Base-by-base conservation (phyloP, 179 eudicot species). In the Amaranthus tricolor region DNA sequence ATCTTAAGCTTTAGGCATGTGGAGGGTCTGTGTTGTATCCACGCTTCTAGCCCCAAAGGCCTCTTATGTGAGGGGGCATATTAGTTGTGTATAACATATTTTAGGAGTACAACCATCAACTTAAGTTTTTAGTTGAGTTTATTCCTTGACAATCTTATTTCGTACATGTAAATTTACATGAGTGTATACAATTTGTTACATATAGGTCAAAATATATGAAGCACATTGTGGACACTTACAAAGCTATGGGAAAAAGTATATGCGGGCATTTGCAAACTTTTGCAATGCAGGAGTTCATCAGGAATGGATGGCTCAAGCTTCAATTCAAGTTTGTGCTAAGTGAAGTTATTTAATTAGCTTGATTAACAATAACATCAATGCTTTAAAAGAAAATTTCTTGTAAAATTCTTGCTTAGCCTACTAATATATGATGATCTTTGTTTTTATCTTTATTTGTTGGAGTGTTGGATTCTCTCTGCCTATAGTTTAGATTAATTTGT, bases 201-300 rank as follows among this genome's bases (percentile, higher is more conserved):
- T 84, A 73, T 78, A 93, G 98, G 97, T 87, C 15, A 77, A 79
- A 49, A 88, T 89, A 54, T 91, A 86, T 77, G 89, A 91, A 85
- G 73, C 79, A 9, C 70, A 80, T 49, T 94, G 98, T 77, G 96
- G 98, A 43, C 76, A 81, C 5, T 66, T 94, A 47, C 80, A 85
- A 14, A 88, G 81, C 51, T 94, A 94, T 44, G 98, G 96, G 47
- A 88, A 85, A 86, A 91, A 94, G 72, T 88, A 94, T 82, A 85
- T 87, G 89, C 85, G 97, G 3, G 87, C 88, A 55, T 82, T 94
- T 47, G 96, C 93, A 19, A 91, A 88, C 79, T 81, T 90, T 53
- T 94, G 98, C 86, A 94, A 94, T 24, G 90, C 92, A 43, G 96
- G 96, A 20, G 67, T 86, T 13, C 47, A 47, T 6, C 69, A 51